Base-by-base conservation (phyloP, 2,329 filamentous ascomycete species). In the Arthrobotrys pseudoclavata region DNA sequence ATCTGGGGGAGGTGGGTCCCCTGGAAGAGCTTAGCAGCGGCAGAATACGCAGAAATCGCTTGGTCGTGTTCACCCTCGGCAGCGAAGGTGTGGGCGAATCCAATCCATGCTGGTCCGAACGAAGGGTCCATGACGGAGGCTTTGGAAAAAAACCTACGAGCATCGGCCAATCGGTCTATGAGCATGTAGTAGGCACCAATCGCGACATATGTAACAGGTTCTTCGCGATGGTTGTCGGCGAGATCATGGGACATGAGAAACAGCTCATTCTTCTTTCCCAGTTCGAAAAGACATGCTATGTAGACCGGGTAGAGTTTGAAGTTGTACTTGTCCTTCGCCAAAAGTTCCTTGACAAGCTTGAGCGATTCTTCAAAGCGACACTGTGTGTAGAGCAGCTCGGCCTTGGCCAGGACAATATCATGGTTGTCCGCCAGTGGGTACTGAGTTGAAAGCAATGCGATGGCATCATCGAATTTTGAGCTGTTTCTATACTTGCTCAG, bases 21-120 rank as follows among this genome's bases (percentile, higher is more conserved):
- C 86, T 97, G 97, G 84, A 99, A 99, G 0, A 99, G 86, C 45
- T 96, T 89, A 1, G 95, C 95, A 0, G 96, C 96, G 0, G 96
- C 99, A 31, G 93, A 97, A 85, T 99, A 99, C 0, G 96, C 96
- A 7, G 94, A 96, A 79, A 99, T 97, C 57, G 96, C 96, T 85
- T 99, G 96, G 83, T 99, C 96, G 83, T 98, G 94, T 84, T 99
- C 96, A 64, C 96, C 96, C 83, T 99, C 96, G 10, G 94, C 94
- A 0, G 96, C 96, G 83, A 99, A 99, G 0, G 96, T 99, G 83
- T 99, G 96, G 0, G 96, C 96, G 82, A 99, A 99, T 0, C 96
- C 96, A 80, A 99, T 98, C 96, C 96, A 99, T 2, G 96, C 96
- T 0, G 96, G 93, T 0, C 95, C 95, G 81, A 97, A 99, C 85